Conservation (phyloP, 257 asterid genomes). For the Salvia rosmarinus region DNA sequence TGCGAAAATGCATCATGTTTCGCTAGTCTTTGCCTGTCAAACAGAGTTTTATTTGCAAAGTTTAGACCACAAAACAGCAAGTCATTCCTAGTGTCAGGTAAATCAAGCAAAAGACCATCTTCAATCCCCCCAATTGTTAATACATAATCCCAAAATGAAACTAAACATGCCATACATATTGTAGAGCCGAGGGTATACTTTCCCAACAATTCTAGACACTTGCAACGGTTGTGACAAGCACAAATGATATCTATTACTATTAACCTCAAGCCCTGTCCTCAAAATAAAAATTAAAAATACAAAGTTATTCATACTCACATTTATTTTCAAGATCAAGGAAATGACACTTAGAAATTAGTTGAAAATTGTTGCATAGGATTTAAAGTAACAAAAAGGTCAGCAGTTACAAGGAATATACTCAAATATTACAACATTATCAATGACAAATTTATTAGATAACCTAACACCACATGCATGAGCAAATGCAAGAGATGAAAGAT, state of each 20-base stretch:
- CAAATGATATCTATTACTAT: too few relatives aligned
- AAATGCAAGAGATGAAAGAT: not conserved
- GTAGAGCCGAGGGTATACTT: too few relatives aligned
- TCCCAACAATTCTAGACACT: too few relatives aligned
- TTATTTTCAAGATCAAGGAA: not conserved
- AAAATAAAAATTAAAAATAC: too few relatives aligned
- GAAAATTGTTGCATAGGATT: not conserved
- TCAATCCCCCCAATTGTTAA: too few relatives aligned
- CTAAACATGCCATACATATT: too few relatives aligned
- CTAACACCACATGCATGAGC: not conserved
- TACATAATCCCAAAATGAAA: too few relatives aligned
- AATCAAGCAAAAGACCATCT: too few relatives aligned
- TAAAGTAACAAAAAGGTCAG: not conserved
- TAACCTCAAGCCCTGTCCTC: too few relatives aligned
- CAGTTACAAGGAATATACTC: too few relatives aligned
- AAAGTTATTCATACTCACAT: not conserved
- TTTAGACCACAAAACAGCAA: not conserved
- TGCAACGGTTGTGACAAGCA: too few relatives aligned
- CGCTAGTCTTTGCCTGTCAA: constrained; percentile 84
- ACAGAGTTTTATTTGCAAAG: constrained; percentile 1
- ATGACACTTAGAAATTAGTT: not conserved
- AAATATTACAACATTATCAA: not conserved
- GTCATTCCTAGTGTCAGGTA: too few relatives aligned
- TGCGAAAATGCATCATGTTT: constrained; percentile 76
- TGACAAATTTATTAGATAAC: not conserved